phyloP scores from a whole-genome alignment of 345 rosid genomes.

The Eucalyptus marginata region DNA sequence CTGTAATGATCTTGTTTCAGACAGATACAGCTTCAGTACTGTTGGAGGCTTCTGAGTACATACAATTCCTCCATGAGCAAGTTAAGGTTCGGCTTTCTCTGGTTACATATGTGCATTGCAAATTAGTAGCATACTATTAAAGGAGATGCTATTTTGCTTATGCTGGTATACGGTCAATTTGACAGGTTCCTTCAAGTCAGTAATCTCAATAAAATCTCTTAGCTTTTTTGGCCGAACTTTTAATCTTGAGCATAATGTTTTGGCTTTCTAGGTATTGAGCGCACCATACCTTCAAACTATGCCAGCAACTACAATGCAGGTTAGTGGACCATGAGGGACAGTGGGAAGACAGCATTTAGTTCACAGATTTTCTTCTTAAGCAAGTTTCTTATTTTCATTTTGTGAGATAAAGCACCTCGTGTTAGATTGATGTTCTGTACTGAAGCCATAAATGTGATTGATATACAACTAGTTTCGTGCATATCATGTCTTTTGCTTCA shows the following conservation, averaged over 20 bases:
- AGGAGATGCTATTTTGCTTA: background rate
- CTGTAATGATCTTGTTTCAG: conserved; percentile 22
- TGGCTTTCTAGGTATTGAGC: conserved; percentile 70
- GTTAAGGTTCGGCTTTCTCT: conserved; percentile 54
- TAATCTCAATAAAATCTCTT: background rate
- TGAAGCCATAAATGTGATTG: background rate
- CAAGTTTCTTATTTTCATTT: background rate
- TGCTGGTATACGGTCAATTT: background rate
- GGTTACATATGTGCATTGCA: background rate
- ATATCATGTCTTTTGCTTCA: background rate
- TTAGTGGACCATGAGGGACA: conserved; percentile 5
- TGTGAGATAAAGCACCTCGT: background rate
- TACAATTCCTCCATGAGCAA: conserved; percentile 91
- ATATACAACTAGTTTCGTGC: background rate
- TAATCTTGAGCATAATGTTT: background rate
- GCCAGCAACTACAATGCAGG: conserved; percentile 38
- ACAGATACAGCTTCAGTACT: conserved; percentile 98
- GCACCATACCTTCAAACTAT: conserved; percentile 79
- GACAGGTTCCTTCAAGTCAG: background rate
- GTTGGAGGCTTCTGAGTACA: conserved; percentile 75
- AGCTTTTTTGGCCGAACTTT: background rate
- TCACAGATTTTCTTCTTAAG: background rate
- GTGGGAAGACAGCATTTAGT: background rate
- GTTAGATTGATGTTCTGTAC: background rate
- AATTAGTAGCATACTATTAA: background rate